phyloP scores from a whole-genome alignment of 2,329 filamentous ascomycete species.

The Didymella pomorum region DNA sequence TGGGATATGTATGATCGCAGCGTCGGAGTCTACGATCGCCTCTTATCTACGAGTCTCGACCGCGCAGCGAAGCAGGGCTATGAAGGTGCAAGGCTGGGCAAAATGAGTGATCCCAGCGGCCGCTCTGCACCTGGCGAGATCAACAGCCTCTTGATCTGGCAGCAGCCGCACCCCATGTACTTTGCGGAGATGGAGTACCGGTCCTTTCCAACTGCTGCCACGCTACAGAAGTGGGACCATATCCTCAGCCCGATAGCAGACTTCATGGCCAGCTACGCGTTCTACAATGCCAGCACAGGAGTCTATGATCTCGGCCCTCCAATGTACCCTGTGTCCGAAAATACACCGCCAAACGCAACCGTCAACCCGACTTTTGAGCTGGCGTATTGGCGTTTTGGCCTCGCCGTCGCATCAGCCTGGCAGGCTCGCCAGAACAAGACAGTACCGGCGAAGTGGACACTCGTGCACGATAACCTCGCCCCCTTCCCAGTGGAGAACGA shows the following conservation, averaged over 20 bases:
- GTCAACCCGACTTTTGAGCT: slow-evolving; percentile 67
- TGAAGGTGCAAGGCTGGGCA: slow-evolving; percentile 58
- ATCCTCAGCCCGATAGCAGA: slow-evolving; percentile 62
- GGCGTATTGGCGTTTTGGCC: slow-evolving; percentile 68
- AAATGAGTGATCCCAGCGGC: slow-evolving; percentile 66
- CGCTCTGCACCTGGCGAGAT: slow-evolving; percentile 67
- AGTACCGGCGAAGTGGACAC: slow-evolving; percentile 57
- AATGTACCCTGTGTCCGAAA: slow-evolving; percentile 64
- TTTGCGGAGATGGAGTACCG: slow-evolving; percentile 63
- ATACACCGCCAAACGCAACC: slow-evolving; percentile 65
- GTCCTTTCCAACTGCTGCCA: slow-evolving; percentile 53
- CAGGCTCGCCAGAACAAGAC: slow-evolving; percentile 57
- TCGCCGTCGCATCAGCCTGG: slow-evolving; percentile 64
- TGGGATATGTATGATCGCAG: slow-evolving; percentile 57
- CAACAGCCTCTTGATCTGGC: slow-evolving; percentile 60
- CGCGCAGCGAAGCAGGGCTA: slow-evolving; percentile 51
- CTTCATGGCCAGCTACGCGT: slow-evolving; percentile 68
- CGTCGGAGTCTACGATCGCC: slow-evolving; percentile 59
- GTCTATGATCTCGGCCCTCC: slow-evolving; percentile 64
- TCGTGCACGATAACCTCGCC: slow-evolving; percentile 62
- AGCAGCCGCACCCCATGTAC: slow-evolving; percentile 66
- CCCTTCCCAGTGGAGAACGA: slow-evolving; percentile 60
- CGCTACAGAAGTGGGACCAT: slow-evolving; percentile 62
- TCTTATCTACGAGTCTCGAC: slow-evolving; percentile 51
- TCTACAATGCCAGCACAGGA: slow-evolving; percentile 60